Base-by-base conservation (phyloP, 2,329 filamentous ascomycete species). In the Ceratocystis albifundus region DNA sequence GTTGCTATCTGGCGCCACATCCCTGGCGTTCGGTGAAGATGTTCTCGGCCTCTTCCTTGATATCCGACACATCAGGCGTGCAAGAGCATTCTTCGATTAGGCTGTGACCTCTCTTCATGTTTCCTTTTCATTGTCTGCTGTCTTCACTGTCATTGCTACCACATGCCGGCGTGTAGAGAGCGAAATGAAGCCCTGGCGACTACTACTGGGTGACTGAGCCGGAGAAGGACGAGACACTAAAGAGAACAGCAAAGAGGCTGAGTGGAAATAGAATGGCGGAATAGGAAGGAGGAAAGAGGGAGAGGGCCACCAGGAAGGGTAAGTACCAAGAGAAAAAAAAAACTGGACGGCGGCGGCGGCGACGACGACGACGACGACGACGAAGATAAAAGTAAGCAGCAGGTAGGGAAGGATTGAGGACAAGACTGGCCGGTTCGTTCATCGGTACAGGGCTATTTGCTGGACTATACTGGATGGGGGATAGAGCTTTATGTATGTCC, bases 401-500 rank as follows among this genome's bases (percentile, higher is more conserved):
- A 22, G 20, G n/a, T 50, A 20, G 46, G 3, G 4, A 22, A 50
- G 46, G 46, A 50, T 50, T 2, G 5, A 50, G 46, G 10, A 50
- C 46, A 50, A 50, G 46, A 22, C 46, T 3, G 22, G 46, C 46
- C 46, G 46, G 46, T 7, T 22, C 10, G n/a, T 12, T 50, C 46
- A 12, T 50, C 46, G 46, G 46, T 50, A 50, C 46, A 50, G 12
- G 25, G 46, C 46, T 50, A 50, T 22, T 50, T 50, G 46, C n/a
- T 22, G 1, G n/a, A 50, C 46, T 50, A 50, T 50, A 25, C 46
- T 50, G 6, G n/a, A 22, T 22, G 5, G n/a, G 46, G 46, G 46
- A 25, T 50, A 22, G 46, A 50, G n/a, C 46, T 83, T 57, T 4
- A 5, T 22, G 12, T 50, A 10, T 7, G 22, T 20, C 20, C 46